These are phyloP conservation scores for Aspergillus candidus DNA, from an alignment of 2,329 filamentous ascomycete genomes.

Conservation along the genomic window DNA sequence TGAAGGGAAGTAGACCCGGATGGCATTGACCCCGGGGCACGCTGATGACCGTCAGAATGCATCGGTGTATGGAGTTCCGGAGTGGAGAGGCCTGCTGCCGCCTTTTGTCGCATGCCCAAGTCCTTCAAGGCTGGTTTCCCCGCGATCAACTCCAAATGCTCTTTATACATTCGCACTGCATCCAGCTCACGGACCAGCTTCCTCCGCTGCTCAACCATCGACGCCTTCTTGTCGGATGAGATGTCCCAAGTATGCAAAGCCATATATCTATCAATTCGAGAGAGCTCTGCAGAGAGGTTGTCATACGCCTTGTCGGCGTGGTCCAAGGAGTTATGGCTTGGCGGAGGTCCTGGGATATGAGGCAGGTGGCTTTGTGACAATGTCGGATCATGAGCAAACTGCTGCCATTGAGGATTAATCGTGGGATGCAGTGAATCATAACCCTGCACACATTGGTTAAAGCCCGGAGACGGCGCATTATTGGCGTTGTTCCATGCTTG, in stretches of 20 bases:
- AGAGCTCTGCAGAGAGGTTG: slow-evolving; percentile 27
- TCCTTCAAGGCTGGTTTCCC: slow-evolving; percentile 6
- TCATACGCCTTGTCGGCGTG: slow-evolving; percentile 26
- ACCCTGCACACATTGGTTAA: slow-evolving; percentile 5
- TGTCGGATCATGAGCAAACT: slow-evolving; percentile 4
- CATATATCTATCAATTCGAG: slow-evolving; percentile 34
- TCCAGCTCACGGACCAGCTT: slow-evolving; percentile 34
- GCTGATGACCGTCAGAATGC: too few species aligned
- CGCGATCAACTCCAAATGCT: slow-evolving; percentile 26
- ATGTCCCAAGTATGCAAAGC: slow-evolving; percentile 35
- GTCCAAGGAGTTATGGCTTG: slow-evolving; percentile 21
- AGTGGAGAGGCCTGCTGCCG: not conserved
- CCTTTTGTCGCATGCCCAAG: slow-evolving; percentile 1
- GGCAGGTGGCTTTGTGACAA: slow-evolving; percentile 8
- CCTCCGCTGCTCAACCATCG: slow-evolving; percentile 32
- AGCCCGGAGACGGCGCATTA: not conserved
- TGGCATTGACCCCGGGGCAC: too few species aligned
- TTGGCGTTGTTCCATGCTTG: slow-evolving; percentile 4
- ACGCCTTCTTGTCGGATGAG: slow-evolving; percentile 27
- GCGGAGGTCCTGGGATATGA: slow-evolving; percentile 8
- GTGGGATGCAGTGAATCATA: slow-evolving; percentile 10
- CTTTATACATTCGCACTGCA: slow-evolving; percentile 30
- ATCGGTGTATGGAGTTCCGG: not conserved
- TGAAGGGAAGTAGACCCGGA: too few species aligned
- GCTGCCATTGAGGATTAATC: slow-evolving; percentile 6